Evolutionary conservation across 2,329 filamentous ascomycete genomes (phyloP).

Genomic region (Clarireedia homoeocarpa): DNA sequence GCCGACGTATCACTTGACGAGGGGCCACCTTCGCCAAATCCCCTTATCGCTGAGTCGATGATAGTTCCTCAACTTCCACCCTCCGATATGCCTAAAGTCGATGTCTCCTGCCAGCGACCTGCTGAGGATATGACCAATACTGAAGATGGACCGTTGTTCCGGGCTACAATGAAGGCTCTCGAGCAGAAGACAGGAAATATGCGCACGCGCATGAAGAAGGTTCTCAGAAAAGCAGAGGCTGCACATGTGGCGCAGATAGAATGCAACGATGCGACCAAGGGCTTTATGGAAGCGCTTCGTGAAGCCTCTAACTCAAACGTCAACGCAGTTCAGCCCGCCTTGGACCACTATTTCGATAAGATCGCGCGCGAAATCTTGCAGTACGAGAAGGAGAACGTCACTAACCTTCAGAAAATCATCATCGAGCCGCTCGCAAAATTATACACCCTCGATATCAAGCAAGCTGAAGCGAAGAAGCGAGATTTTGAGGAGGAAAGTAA

Average conservation of each 20-base stretch:
- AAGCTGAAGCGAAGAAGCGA: slow-evolving; percentile 91
- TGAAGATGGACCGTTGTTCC: slow-evolving; percentile 91
- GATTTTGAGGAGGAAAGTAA: slow-evolving; percentile 99
- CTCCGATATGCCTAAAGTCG: slow-evolving; percentile 59
- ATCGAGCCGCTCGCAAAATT: slow-evolving; percentile 89
- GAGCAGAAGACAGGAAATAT: slow-evolving; percentile 96
- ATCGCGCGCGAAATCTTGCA: slow-evolving; percentile 83
- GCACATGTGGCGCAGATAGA: slow-evolving; percentile 71
- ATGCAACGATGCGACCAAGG: slow-evolving; percentile 77
- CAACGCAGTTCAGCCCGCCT: slow-evolving; percentile 90
- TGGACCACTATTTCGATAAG: slow-evolving; percentile 97
- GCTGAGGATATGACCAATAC: slow-evolving; percentile 76
- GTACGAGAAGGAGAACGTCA: slow-evolving; percentile 79
- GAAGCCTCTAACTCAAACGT: slow-evolving; percentile 88
- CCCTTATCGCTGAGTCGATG: slow-evolving; percentile 32
- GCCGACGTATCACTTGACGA: slow-evolving; percentile 49
- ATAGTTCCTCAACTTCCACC: slow-evolving; percentile 9
- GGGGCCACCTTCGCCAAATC: slow-evolving; percentile 48
- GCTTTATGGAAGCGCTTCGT: slow-evolving; percentile 77
- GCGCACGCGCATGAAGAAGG: slow-evolving; percentile 90
- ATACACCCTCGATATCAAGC: slow-evolving; percentile 94
- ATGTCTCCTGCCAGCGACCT: slow-evolving; percentile 78
- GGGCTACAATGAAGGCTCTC: slow-evolving; percentile 90
- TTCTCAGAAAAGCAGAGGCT: slow-evolving; percentile 87
- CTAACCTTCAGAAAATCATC: slow-evolving; percentile 82